Evolutionary conservation across 23 red algal species (phyloP).

Genomic region (Gracilaria gracilis): DNA sequence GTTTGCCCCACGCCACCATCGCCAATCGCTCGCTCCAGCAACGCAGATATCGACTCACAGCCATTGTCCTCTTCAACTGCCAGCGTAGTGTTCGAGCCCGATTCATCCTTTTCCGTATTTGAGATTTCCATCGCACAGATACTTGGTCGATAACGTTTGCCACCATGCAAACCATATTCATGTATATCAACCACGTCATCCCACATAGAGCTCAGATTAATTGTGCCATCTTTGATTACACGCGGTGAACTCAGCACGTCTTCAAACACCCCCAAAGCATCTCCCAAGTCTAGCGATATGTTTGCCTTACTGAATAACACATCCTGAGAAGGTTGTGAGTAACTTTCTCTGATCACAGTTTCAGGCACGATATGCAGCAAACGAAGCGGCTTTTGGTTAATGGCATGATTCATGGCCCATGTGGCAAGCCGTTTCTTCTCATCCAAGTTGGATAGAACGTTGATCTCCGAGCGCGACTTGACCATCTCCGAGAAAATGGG

Average conservation of each 20-base stretch:
- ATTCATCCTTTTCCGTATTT: neutral
- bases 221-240: neutral
- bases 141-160: neutral
- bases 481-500: neutral
- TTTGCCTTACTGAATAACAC: neutral
- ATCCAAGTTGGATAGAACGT: neutral
- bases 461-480: neutral
- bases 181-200: neutral
- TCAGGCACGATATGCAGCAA: constrained; percentile 3
- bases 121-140: neutral
- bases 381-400: neutral
- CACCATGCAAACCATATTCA: neutral
- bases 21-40: neutral
- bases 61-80: neutral
- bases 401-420: constrained; percentile 28
- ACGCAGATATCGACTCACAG: neutral
- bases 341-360: neutral
- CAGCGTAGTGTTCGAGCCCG: neutral
- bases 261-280: neutral
- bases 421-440: neutral
- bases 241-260: constrained; percentile 7
- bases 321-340: neutral
- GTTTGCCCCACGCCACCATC: neutral
- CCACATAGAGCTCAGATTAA: neutral
- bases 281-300: constrained; percentile 1